These are phyloP conservation scores for Funneliformis mosseae DNA, from an alignment of 192 early-diverging fungal species.

Conservation along the genomic window DNA sequence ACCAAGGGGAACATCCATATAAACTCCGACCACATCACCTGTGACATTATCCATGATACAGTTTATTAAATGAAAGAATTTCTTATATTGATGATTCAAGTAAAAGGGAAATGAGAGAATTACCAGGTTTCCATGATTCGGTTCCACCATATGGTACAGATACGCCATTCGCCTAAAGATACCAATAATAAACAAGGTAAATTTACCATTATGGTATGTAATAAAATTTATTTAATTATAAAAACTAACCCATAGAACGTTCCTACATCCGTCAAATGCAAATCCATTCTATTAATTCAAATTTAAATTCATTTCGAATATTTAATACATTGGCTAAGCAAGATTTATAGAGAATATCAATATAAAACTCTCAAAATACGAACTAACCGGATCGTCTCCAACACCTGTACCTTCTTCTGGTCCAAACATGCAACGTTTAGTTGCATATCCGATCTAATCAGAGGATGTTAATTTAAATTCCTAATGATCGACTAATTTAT, in stretches of 20 bases:
- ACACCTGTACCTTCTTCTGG: slow-evolving; percentile 81
- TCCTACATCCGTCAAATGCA: slow-evolving; percentile 75
- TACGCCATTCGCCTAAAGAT: slow-evolving; percentile 48
- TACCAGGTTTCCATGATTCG: slow-evolving; percentile 56
- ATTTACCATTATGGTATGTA: slow-evolving; percentile 34
- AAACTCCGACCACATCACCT: slow-evolving; percentile 52
- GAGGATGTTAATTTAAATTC: background rate
- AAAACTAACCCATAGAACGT: slow-evolving; percentile 70
- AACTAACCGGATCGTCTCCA: slow-evolving; percentile 62
- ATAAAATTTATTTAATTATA: slow-evolving; percentile 19
- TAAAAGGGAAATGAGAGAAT: no score
- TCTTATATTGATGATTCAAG: background rate
- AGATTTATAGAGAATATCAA: background rate
- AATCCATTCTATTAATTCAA: slow-evolving; percentile 60
- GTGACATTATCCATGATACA: background rate
- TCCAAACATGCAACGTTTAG: slow-evolving; percentile 60
- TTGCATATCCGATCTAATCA: slow-evolving; percentile 70
- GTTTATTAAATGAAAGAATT: background rate
- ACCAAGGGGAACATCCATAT: slow-evolving; percentile 15
- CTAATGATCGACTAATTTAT: background rate
- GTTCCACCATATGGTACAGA: slow-evolving; percentile 49
- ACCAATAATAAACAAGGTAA: background rate
- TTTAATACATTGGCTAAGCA: background rate
- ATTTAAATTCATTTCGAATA: background rate
- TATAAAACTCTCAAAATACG: background rate